phyloP scores from a whole-genome alignment of 345 rosid species.

The Pugionium cornutum region DNA sequence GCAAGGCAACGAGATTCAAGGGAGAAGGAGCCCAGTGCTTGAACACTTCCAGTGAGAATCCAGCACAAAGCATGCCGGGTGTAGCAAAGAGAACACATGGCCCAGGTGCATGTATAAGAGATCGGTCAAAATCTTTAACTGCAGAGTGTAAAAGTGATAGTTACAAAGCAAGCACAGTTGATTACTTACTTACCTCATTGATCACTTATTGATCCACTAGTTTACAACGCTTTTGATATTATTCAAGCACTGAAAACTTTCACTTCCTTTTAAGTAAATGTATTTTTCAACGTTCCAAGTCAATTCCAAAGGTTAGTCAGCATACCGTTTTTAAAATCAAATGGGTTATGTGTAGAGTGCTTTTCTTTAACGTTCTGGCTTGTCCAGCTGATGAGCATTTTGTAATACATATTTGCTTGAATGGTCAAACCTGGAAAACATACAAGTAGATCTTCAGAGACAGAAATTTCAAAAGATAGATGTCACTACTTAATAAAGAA shows the following conservation, averaged over 20 bases:
- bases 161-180: conserved; percentile 24
- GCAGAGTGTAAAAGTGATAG: conserved; percentile 33
- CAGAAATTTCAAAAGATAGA: conserved; percentile 16
- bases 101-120: conserved; percentile 78
- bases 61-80: conserved; percentile 96
- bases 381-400: conserved; percentile 96
- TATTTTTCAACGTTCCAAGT: neutral
- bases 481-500: neutral
- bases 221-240: neutral
- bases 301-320: conserved; percentile 7
- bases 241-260: neutral
- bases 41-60: conserved; percentile 93
- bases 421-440: conserved; percentile 78
- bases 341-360: conserved; percentile 65
- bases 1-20: conserved; percentile 74
- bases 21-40: conserved; percentile 95
- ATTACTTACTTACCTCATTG: neutral
- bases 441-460: neutral
- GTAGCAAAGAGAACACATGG: conserved; percentile 99
- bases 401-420: conserved; percentile 97
- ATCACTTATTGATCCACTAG: neutral
- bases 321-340: conserved; percentile 91
- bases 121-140: conserved; percentile 81
- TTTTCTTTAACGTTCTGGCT: conserved; percentile 89
- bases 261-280: neutral